Percentiles rank a stretch among this genome's conserved stretches.
These are phyloP conservation scores for Penicillium olsonii DNA, from an alignment of 2,329 filamentous ascomycete species.

Conservation along the genomic window DNA sequence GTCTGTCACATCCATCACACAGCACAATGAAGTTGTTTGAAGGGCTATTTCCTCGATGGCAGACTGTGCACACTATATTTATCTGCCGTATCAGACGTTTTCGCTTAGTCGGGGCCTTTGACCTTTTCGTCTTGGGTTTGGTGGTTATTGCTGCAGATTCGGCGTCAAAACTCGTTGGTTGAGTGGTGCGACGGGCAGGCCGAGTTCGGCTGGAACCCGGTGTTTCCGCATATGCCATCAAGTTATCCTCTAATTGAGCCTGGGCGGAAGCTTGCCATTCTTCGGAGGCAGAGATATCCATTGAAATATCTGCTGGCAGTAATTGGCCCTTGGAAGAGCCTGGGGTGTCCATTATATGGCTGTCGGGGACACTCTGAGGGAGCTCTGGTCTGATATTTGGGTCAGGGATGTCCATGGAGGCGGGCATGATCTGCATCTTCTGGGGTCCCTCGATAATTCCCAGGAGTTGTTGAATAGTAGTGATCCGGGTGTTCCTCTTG, in stretches of 20 bases:
- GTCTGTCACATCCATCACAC: constrained; percentile 76
- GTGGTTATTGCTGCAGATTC: not conserved
- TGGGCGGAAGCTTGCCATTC: not conserved
- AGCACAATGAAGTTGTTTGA: constrained; percentile 79
- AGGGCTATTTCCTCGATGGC: constrained; percentile 70
- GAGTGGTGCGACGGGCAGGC: constrained; percentile 4
- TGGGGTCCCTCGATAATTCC: not conserved
- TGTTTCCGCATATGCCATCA: not conserved
- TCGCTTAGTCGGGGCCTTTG: constrained; percentile 53
- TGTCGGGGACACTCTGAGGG: not conserved
- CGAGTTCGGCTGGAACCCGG: constrained; percentile 7
- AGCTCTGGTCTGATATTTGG: not conserved
- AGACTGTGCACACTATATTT: constrained; percentile 66
- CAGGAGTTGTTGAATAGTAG: not conserved
- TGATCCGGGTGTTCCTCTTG: not conserved
- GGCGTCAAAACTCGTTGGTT: not conserved
- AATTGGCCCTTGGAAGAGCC: not conserved
- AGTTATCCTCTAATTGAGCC: not conserved
- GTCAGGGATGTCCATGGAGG: not conserved
- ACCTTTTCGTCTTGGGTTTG: not conserved
- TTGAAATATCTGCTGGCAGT: not conserved
- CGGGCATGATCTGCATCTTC: constrained; percentile 1
- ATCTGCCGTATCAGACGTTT: constrained; percentile 53
- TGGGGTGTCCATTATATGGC: constrained; percentile 3
- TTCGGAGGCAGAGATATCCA: not conserved